These are phyloP conservation scores for Trametes versicolor DNA, from an alignment of 1,284 basidiomycete genomes.

Conservation along the genomic window DNA sequence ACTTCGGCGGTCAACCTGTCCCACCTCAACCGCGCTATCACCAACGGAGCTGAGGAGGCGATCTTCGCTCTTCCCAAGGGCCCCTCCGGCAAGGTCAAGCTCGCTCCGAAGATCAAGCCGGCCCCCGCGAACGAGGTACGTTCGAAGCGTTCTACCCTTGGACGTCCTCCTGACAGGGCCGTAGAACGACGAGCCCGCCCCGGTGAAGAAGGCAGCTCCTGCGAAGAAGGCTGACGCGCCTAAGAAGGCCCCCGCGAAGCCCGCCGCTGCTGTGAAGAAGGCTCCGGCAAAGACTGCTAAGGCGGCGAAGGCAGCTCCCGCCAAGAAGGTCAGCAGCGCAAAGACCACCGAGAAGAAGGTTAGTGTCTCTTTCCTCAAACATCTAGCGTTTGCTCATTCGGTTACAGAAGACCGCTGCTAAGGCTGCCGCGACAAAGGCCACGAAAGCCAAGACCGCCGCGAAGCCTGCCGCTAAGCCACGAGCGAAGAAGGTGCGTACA, in stretches of 20 bases:
- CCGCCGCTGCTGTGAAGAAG: conserved; percentile 36
- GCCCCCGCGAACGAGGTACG: conserved; percentile 71
- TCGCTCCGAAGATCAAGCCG: conserved; percentile 58
- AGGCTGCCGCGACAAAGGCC: conserved; percentile 42
- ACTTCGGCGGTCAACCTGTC: conserved; percentile 74
- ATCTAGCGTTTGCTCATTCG: conserved; percentile 15
- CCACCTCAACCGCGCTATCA: conserved; percentile 85
- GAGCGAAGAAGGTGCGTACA: conserved; percentile 39
- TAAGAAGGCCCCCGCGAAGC: conserved; percentile 24
- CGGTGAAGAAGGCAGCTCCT: conserved; percentile 36
- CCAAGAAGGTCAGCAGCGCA: conserved; percentile 49
- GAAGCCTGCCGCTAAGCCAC: conserved; percentile 47
- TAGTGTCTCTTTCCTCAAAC: not conserved
- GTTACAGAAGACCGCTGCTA: conserved; percentile 40
- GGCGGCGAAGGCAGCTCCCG: conserved; percentile 36
- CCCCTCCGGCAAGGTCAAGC: conserved; percentile 51
- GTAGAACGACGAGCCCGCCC: conserved; percentile 30
- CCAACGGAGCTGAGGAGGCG: conserved; percentile 81
- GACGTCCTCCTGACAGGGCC: not conserved
- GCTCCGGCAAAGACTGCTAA: conserved; percentile 38
- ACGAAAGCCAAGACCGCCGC: conserved; percentile 46
- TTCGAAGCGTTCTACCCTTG: conserved; percentile 1
- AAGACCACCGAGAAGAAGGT: conserved; percentile 48
- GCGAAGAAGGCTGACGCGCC: conserved; percentile 28
- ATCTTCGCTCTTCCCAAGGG: conserved; percentile 91